These are phyloP conservation scores for Blastobotrys raffinosifermentans DNA, from an alignment of 1,139 yeast species.

Conservation along the genomic window DNA sequence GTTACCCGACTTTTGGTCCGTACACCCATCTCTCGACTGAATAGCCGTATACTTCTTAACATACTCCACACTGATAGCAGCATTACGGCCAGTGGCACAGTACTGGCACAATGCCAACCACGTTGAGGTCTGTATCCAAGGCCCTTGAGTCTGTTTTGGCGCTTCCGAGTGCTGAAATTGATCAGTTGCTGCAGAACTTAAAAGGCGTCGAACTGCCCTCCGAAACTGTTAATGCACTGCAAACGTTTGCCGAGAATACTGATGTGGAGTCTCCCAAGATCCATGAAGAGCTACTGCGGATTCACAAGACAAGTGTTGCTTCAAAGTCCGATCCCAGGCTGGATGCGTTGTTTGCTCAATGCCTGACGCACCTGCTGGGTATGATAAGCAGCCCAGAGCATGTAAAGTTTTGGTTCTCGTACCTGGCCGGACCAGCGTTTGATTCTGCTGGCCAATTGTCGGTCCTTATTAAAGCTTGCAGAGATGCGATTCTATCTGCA, in stretches of 20 bases:
- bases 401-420: conserved; percentile 46
- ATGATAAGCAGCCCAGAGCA: conserved; percentile 38
- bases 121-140: conserved; percentile 20
- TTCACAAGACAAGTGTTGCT: conserved; percentile 40
- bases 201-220: conserved; percentile 12
- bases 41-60: too few species aligned
- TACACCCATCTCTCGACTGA: too few species aligned
- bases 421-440: conserved; percentile 49
- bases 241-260: conserved; percentile 35
- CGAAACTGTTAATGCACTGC: conserved; percentile 17
- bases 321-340: conserved; percentile 34
- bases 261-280: conserved; percentile 32
- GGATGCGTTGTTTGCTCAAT: conserved; percentile 41
- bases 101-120: too few species aligned
- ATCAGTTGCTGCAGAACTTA: conserved; percentile 14
- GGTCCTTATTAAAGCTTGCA: conserved; percentile 38
- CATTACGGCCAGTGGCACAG: too few species aligned
- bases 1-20: too few species aligned
- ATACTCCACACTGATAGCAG: too few species aligned
- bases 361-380: conserved; percentile 39
- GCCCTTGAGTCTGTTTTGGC: conserved; percentile 1
- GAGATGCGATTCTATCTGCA: conserved; percentile 39
- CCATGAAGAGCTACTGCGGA: conserved; percentile 45
- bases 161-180: conserved; percentile 10
- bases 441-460: conserved; percentile 52